These are phyloP conservation scores for Scutellaria galericulata DNA, from an alignment of 257 asterid species.

Conservation along the genomic window DNA sequence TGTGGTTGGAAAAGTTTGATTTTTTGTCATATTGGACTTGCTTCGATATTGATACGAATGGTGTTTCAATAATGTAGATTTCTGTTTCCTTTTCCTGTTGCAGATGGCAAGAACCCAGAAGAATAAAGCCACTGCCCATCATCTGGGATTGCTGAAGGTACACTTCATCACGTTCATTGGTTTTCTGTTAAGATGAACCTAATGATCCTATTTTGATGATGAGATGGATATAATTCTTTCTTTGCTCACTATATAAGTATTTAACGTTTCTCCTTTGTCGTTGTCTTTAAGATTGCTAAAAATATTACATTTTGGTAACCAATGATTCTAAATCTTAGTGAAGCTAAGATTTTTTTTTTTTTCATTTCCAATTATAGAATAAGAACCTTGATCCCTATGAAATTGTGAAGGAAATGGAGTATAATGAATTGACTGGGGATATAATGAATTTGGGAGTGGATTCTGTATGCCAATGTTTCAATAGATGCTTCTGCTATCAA, in stretches of 20 bases:
- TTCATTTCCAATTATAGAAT: slow-evolving; percentile 13
- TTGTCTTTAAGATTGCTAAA: slow-evolving; percentile 11
- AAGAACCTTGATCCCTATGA: slow-evolving; percentile 12
- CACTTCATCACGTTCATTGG: slow-evolving; percentile 2
- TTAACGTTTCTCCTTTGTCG: slow-evolving; percentile 16
- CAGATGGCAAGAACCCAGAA: slow-evolving; percentile 99
- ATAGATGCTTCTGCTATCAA: not conserved
- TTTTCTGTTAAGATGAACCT: slow-evolving; percentile 21
- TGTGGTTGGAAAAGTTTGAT: slow-evolving; percentile 13
- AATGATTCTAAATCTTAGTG: not conserved
- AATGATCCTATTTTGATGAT: not conserved
- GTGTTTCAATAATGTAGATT: slow-evolving; percentile 18
- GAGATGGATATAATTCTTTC: slow-evolving; percentile 1
- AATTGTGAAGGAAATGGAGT: slow-evolving; percentile 4
- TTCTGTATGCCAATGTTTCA: not conserved
- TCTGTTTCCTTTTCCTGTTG: slow-evolving; percentile 35
- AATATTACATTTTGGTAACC: not conserved
- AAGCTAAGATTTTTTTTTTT: slow-evolving; percentile 4
- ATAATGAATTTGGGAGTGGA: not conserved
- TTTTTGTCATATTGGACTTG: not conserved
- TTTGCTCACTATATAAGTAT: slow-evolving; percentile 12
- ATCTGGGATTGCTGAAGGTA: slow-evolving; percentile 95
- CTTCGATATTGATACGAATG: not conserved
- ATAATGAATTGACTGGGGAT: not conserved
- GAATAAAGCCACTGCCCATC: slow-evolving; percentile 98